Conservation (phyloP, 2,329 filamentous ascomycete genomes). For the Penicillium sp. region DNA sequence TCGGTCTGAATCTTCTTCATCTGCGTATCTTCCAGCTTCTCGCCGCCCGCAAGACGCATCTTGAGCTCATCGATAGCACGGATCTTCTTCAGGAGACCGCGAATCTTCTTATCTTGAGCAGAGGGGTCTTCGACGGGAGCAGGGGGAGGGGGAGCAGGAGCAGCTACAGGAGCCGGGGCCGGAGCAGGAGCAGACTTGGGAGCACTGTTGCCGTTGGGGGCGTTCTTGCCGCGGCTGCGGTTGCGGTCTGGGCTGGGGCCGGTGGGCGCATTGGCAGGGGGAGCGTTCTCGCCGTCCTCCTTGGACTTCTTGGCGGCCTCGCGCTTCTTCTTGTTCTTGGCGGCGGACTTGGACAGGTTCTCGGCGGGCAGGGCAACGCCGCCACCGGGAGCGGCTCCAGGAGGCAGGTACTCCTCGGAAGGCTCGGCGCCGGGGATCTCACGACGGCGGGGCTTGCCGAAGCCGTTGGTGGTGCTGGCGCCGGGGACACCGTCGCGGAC, state of each 20-base stretch:
- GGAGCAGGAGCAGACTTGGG: slow-evolving; percentile 32
- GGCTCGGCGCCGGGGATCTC: slow-evolving; percentile 86
- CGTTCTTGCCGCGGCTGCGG: slow-evolving; percentile 41
- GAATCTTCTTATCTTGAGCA: slow-evolving; percentile 91
- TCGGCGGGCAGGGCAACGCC: slow-evolving; percentile 69
- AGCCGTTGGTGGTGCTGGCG: slow-evolving; percentile 69
- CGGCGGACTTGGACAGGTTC: slow-evolving; percentile 75
- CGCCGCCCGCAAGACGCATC: slow-evolving; percentile 90
- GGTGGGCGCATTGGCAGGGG: slow-evolving; percentile 25
- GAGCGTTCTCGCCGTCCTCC: slow-evolving; percentile 53
- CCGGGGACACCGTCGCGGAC: slow-evolving; percentile 74
- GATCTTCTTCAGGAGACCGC: slow-evolving; percentile 94
- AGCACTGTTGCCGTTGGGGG: slow-evolving; percentile 37
- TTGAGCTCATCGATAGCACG: slow-evolving; percentile 96
- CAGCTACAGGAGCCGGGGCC: slow-evolving; percentile 25
- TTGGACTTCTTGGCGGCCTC: slow-evolving; percentile 89
- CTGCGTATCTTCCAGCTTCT: slow-evolving; percentile 98
- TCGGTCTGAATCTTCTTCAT: slow-evolving; percentile 98
- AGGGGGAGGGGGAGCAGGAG: slow-evolving; percentile 31
- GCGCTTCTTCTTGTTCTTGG: slow-evolving; percentile 99
- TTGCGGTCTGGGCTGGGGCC: slow-evolving; percentile 63
- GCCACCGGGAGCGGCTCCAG: slow-evolving; percentile 69
- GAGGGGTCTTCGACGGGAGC: slow-evolving; percentile 53
- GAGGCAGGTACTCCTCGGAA: slow-evolving; percentile 62
- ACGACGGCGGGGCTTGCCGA: slow-evolving; percentile 71